These are phyloP conservation scores for Hanseniaspora mollemarum DNA, from an alignment of 805 yeast genomes.

Conservation along the genomic window DNA sequence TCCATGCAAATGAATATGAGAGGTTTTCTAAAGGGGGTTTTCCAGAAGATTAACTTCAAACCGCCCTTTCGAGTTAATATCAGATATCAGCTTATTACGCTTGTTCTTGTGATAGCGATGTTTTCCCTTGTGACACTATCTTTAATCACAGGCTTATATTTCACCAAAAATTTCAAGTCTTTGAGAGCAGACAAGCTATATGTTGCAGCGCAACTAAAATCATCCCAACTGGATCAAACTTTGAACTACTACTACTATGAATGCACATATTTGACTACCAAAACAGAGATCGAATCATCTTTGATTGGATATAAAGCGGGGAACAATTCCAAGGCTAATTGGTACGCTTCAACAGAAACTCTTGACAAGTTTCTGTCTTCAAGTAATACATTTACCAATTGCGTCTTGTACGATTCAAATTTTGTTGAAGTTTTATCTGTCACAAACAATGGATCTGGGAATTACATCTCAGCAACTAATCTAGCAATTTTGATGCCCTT, in stretches of 20 bases:
- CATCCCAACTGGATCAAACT: constrained; percentile 65
- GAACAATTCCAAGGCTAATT: constrained; percentile 42
- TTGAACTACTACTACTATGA: constrained; percentile 56
- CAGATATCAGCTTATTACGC: constrained; percentile 59
- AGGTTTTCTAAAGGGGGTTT: background rate
- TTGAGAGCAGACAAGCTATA: constrained; percentile 59
- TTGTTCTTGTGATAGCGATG: constrained; percentile 59
- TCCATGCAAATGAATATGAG: no score
- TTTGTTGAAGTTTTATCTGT: constrained; percentile 38
- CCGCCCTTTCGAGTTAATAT: constrained; percentile 49
- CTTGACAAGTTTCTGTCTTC: constrained; percentile 54
- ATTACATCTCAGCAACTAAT: constrained; percentile 27
- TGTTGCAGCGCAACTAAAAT: constrained; percentile 70
- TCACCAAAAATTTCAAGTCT: constrained; percentile 48
- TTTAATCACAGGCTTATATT: constrained; percentile 64
- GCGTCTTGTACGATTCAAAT: constrained; percentile 54
- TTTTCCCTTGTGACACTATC: constrained; percentile 63
- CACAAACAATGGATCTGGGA: constrained; percentile 33
- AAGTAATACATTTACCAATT: constrained; percentile 51
- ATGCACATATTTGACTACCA: constrained; percentile 49
- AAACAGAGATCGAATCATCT: constrained; percentile 50
- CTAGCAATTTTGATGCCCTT: constrained; percentile 41
- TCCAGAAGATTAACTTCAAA: constrained; percentile 8
- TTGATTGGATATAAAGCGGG: constrained; percentile 60
- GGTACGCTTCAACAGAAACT: constrained; percentile 38